Conservation (phyloP, 306 rosid species). For the Malus fusca region DNA sequence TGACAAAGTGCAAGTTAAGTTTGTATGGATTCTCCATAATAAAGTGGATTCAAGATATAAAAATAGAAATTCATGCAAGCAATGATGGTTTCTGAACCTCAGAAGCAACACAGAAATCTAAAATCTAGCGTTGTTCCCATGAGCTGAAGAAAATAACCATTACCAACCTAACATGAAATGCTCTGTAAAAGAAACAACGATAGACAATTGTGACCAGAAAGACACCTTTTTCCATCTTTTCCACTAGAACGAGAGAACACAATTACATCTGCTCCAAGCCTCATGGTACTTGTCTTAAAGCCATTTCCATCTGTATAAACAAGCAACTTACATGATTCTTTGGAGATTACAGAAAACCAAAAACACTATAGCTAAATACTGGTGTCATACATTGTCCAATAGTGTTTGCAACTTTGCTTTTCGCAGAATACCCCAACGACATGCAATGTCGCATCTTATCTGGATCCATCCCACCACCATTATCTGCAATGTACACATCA, state of each 20-base stretch:
- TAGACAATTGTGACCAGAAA: constrained; percentile 12
- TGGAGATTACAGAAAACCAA: neutral
- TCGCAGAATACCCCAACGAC: constrained; percentile 87
- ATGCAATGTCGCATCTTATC: constrained; percentile 98
- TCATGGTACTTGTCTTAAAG: constrained; percentile 94
- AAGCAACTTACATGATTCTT: constrained; percentile 24
- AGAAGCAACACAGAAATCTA: neutral
- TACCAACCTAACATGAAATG: neutral
- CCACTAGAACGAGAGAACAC: constrained; percentile 80
- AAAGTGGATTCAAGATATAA: neutral
- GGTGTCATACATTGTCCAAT: constrained; percentile 71
- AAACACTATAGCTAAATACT: constrained; percentile 2
- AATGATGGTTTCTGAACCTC: neutral
- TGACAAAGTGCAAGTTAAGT: neutral
- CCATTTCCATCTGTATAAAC: constrained; percentile 88
- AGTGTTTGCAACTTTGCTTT: constrained; percentile 84
- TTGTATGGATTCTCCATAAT: neutral
- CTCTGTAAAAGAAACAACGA: constrained; percentile 8
- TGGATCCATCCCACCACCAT: constrained; percentile 99
- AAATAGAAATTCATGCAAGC: neutral
- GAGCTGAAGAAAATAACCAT: neutral
- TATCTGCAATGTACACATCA: constrained; percentile 53
- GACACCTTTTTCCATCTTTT: constrained; percentile 61
- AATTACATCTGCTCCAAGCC: constrained; percentile 97
- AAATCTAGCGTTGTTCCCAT: neutral